Base-by-base conservation (phyloP, 2,329 filamentous ascomycete species). In the Dothideomycetidae sp. region DNA sequence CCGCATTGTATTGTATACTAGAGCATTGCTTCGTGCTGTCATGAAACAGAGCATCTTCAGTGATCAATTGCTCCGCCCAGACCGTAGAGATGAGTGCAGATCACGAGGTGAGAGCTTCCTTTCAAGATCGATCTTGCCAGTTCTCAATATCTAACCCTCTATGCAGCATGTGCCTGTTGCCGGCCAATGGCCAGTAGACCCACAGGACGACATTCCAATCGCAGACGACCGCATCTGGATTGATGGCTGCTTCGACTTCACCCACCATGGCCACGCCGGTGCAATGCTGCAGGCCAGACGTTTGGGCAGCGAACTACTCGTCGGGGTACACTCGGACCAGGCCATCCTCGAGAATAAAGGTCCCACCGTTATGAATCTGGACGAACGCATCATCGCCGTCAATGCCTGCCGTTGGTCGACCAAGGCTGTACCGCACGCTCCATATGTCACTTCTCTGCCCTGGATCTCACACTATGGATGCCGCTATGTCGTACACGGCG, bases 231-330 rank as follows among this genome's bases (percentile, higher is more conserved):
- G 88, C 48, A 82, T 98, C 52, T 98, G 92, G 92, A 81, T 98
- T 16, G 90, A 98, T 58, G 90, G 90, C 45, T 98, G 90, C 68
- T 98, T 94, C 64, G 90, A 98, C 66, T 98, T 98, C 62, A 92
- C 86, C 63, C 90, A 98, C 59, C 90, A 96, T 58, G 90, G 90
- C 51, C 90, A 98, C 65, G 90, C 90, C 4, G 90, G 90, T 43
- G 90, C 90, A 46, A 93, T 96, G 70, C 75, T 98, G 33, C 90
- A 98, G 61, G 90, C 90, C 35, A 81, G 90, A 46, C 85, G 85
- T 58, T 72, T 96, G 13, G 90, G 90, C 48, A 75, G 73, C 46
- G 83, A 93, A 63, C 75, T 98, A 33, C 78, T 83, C 47, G 85
- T 93, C 23, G 90, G 90, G 42, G 79, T 98, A 36, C 90, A 98